phyloP scores from a whole-genome alignment of 208 protist species.

The Leptomonas pyrrhocoris region DNA sequence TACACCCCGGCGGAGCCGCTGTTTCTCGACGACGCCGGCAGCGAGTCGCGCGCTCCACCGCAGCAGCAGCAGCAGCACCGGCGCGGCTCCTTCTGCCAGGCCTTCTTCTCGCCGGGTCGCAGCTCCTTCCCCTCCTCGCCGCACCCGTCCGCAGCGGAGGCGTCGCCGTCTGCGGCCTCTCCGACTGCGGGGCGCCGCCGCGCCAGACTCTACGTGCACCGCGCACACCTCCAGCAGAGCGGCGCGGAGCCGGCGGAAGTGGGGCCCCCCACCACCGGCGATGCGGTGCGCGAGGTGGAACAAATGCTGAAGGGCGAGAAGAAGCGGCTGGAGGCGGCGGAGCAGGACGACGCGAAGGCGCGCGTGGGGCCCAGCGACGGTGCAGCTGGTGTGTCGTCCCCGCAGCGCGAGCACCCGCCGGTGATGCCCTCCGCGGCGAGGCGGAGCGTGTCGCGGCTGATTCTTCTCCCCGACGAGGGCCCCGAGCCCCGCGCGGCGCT shows the following conservation, averaged over 20 bases:
- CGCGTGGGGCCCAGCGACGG: neutral
- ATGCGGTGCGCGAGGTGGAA: neutral
- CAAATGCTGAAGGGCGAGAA: neutral
- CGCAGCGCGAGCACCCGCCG: neutral
- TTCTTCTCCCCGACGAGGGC: neutral
- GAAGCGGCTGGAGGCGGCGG: neutral
- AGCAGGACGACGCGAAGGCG: neutral
- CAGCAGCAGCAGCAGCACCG: neutral
- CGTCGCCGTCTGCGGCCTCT: neutral
- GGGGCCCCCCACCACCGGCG: neutral
- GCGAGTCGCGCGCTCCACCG: neutral
- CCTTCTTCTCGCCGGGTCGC: neutral
- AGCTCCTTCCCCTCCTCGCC: neutral
- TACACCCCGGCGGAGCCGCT: neutral
- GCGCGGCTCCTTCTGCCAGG: neutral
- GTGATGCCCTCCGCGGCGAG: neutral
- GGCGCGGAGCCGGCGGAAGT: neutral
- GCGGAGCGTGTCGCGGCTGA: constrained; percentile 4
- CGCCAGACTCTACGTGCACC: neutral
- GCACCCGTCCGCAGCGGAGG: neutral
- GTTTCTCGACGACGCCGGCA: neutral
- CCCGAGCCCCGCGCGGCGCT: constrained; percentile 11
- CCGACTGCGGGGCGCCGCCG: neutral
- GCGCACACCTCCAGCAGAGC: constrained; percentile 6
- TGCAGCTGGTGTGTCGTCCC: neutral